Evolutionary conservation across 306 rosid genomes (phyloP).

Genomic region (Macrotyloma uniflorum): DNA sequence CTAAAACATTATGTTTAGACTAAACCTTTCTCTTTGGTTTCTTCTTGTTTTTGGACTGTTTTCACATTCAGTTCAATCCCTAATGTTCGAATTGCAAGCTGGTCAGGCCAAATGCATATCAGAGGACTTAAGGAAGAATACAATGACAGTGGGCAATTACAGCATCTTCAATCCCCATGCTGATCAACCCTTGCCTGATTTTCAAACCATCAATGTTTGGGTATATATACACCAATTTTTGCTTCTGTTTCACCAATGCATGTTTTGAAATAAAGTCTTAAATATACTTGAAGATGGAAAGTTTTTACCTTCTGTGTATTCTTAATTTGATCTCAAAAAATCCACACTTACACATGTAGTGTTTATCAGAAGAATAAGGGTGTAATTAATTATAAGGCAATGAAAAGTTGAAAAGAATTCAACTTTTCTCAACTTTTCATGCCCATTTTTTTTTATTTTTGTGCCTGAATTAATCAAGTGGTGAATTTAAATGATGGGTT

Average conservation of each 20-base stretch:
- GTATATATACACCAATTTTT: no score
- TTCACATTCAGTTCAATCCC: conserved; percentile 45
- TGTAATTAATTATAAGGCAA: no score
- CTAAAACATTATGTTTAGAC: conserved; percentile 12
- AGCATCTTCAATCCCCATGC: conserved; percentile 46
- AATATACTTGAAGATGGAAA: no score
- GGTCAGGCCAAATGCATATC: conserved; percentile 65
- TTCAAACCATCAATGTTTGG: conserved; percentile 61
- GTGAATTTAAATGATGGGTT: neutral
- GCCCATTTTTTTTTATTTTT: neutral
- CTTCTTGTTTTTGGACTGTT: conserved; percentile 41
- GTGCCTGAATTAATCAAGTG: neutral
- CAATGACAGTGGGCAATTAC: conserved; percentile 72
- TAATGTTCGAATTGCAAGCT: conserved; percentile 68
- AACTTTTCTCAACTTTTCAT: no score
- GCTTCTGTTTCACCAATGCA: neutral
- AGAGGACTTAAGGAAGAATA: conserved; percentile 54
- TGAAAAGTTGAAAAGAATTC: no score
- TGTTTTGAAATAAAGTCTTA: no score
- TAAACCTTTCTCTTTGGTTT: neutral
- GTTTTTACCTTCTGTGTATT: no score
- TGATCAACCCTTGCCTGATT: conserved; percentile 47
- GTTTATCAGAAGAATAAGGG: no score
- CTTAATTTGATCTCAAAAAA: no score
- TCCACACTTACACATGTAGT: no score